Percentiles rank a stretch among this genome's conserved stretches.
Evolutionary conservation across 495 filamentous ascomycete genomes (phyloP).

Genomic region (Lasiosphaeris hirsuta): DNA sequence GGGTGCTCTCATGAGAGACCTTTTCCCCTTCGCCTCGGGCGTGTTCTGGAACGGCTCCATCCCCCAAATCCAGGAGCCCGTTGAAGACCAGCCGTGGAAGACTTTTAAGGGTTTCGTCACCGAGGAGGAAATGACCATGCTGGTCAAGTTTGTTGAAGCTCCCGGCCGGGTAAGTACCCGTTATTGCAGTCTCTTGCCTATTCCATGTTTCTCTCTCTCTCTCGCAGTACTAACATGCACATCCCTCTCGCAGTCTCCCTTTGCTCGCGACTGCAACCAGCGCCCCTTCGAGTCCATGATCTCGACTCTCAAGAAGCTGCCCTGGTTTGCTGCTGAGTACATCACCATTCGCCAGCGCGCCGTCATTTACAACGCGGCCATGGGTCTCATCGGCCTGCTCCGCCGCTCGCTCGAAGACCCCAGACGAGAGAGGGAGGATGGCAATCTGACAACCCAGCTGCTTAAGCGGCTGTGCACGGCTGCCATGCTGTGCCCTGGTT

Average conservation of each 20-base stretch:
- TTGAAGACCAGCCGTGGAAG: slow-evolving; percentile 51
- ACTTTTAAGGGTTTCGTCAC: slow-evolving; percentile 70
- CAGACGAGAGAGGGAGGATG: slow-evolving; percentile 38
- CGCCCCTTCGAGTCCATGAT: slow-evolving; percentile 74
- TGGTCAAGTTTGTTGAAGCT: slow-evolving; percentile 63
- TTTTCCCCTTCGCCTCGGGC: slow-evolving; percentile 67
- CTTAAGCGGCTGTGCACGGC: slow-evolving; percentile 56
- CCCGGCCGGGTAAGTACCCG: slow-evolving; percentile 59
- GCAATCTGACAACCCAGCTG: slow-evolving; percentile 49
- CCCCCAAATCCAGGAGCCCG: slow-evolving; percentile 41
- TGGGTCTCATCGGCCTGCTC: slow-evolving; percentile 43
- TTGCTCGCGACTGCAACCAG: slow-evolving; percentile 61
- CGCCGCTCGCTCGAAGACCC: slow-evolving; percentile 9
- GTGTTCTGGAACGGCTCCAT: slow-evolving; percentile 54
- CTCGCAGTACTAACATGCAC: slow-evolving; percentile 8
- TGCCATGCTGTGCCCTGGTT: slow-evolving; percentile 60
- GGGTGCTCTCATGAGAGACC: slow-evolving; percentile 56
- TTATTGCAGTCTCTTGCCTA: neutral
- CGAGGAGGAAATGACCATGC: slow-evolving; percentile 65
- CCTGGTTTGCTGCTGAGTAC: slow-evolving; percentile 60
- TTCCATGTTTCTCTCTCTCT: neutral
- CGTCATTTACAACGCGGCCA: slow-evolving; percentile 50
- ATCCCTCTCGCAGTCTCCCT: slow-evolving; percentile 52
- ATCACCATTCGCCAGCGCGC: slow-evolving; percentile 66
- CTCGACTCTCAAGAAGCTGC: slow-evolving; percentile 70